Base-by-base conservation (phyloP, 2,329 filamentous ascomycete genomes). In the Metarhizium sp. region DNA sequence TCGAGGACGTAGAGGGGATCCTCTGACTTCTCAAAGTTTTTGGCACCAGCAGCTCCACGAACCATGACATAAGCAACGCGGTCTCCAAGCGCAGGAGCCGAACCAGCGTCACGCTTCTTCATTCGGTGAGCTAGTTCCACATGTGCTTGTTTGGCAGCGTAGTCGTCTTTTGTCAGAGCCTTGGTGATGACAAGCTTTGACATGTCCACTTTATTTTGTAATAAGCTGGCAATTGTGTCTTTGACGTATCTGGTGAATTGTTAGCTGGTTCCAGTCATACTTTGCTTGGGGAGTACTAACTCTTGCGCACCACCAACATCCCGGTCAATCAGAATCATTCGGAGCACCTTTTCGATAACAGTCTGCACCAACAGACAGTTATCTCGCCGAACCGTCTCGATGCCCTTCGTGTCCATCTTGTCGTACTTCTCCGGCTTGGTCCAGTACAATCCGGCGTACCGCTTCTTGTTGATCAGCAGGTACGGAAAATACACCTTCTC, bases 341-440 rank as follows among this genome's bases (percentile, higher is more conserved):
- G 83, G 60, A 99, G 74, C 25, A 96, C 92, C 55, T 94, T 97
- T 72, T 99, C 94, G 65, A 99, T 97, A 57, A 97, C 94, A 3
- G 88, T 96, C 71, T 97, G 92, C 16, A 97, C 94, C 57, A 99
- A 76, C 53, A 94, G 79, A 68, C 94, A 99, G 68, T 99, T 99
- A 71, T 99, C 94, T 79, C 94, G 81, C 62, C 94, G 87, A 50
- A 99, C 95, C 3, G 94, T 99, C 73, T 99, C 94, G 62, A 99
- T 97, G 78, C 94, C 94, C 71, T 99, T 99, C 58, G 90, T 97
- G 72, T 99, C 94, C 95, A 99, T 99, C 78, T 97, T 99, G 80
- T 99, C 95, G 70, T 88, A 94, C 72, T 96, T 96, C 46, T 92
- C 82, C 0, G 92, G 84, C 61, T 88, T 94, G 5, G 94, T 99